Conservation (phyloP, 306 rosid genomes). For the Corylus avellana region DNA sequence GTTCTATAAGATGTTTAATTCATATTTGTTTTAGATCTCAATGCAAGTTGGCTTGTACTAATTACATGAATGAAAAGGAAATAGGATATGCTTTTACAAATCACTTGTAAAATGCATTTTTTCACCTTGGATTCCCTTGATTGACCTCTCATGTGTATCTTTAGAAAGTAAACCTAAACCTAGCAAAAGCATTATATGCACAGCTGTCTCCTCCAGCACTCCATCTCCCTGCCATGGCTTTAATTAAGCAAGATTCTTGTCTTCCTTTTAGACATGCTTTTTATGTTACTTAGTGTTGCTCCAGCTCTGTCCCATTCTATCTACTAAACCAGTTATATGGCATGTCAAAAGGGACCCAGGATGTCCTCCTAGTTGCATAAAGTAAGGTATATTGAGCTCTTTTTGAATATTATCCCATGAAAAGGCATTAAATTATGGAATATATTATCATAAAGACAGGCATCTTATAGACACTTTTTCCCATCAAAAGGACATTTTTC, state of each 20-base stretch:
- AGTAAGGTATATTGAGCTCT: conserved; percentile 23
- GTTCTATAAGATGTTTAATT: no score
- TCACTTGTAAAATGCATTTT: conserved; percentile 10
- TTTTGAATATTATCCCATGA: conserved; percentile 24
- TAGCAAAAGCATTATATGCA: conserved; percentile 41
- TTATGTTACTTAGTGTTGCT: conserved; percentile 35
- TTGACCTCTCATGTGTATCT: conserved; percentile 35
- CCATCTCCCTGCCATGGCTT: conserved; percentile 36
- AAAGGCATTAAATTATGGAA: background rate
- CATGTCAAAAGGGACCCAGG: conserved; percentile 29
- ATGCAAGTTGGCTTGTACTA: no score
- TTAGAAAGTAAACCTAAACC: conserved; percentile 24
- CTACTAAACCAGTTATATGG: conserved; percentile 10
- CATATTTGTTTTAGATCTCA: no score
- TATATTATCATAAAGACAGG: background rate
- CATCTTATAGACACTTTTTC: background rate
- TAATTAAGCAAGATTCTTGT: conserved; percentile 48
- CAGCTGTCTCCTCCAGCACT: conserved; percentile 30
- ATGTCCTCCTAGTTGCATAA: conserved; percentile 31
- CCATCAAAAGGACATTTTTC: background rate
- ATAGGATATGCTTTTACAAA: no score
- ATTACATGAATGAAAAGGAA: no score
- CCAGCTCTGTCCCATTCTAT: conserved; percentile 22
- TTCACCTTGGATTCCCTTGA: conserved; percentile 66
- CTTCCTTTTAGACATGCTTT: conserved; percentile 56